Evolutionary conservation across 495 filamentous ascomycete genomes (phyloP).

Genomic region (Rusavskia elegans): DNA sequence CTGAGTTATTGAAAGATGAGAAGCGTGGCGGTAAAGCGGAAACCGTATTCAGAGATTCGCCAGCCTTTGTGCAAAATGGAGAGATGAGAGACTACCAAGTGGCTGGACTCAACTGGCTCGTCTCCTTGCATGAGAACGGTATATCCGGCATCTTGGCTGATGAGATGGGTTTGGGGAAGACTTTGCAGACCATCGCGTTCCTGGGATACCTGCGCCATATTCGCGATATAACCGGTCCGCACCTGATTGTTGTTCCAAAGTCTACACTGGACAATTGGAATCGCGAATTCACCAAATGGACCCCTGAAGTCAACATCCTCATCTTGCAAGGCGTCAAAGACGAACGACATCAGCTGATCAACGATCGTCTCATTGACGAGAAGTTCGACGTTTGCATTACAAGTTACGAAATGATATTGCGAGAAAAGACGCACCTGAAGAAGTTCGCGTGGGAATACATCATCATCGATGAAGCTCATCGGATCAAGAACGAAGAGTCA

Average conservation of each 20-base stretch:
- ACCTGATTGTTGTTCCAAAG: conserved; percentile 87
- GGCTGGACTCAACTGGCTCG: conserved; percentile 92
- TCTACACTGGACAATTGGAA: conserved; percentile 99
- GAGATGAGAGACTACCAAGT: conserved; percentile 94
- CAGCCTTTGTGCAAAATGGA: conserved; percentile 68
- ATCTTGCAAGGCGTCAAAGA: conserved; percentile 95
- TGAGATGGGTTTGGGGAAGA: conserved; percentile 95
- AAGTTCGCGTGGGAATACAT: conserved; percentile 99
- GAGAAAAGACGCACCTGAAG: conserved; percentile 88
- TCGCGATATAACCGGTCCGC: conserved; percentile 76
- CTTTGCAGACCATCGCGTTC: conserved; percentile 80
- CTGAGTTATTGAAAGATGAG: conserved; percentile 84
- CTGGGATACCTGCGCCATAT: conserved; percentile 87
- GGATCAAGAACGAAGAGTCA: conserved; percentile 98
- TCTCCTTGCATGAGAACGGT: conserved; percentile 94
- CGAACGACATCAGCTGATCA: conserved; percentile 74
- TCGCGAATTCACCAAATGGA: conserved; percentile 86
- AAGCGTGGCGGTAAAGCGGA: conserved; percentile 69
- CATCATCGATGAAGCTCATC: conserved; percentile 97
- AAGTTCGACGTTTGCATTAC: conserved; percentile 90
- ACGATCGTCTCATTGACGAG: conserved; percentile 76
- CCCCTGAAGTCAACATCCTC: conserved; percentile 84
- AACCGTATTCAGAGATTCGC: conserved; percentile 86
- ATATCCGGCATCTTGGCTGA: conserved; percentile 96
- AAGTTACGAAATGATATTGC: conserved; percentile 92